phyloP scores from a whole-genome alignment of 768 basidiomycete genomes.

The Mycena galericulata region DNA sequence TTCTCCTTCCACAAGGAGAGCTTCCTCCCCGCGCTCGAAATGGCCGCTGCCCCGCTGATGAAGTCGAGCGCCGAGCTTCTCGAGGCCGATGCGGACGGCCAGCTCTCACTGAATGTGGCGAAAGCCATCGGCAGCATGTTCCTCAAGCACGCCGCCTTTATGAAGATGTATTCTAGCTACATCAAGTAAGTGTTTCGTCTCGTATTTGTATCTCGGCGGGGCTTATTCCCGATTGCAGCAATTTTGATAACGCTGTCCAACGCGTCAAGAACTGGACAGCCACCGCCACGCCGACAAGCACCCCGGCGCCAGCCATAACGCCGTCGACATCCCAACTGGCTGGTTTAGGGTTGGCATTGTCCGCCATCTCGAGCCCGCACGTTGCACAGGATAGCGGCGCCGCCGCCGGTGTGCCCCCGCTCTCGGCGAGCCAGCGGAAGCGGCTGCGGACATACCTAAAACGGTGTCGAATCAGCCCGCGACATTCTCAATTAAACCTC shows the following conservation, averaged over 20 bases:
- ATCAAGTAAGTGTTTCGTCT: constrained; percentile 79
- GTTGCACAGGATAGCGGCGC: constrained; percentile 52
- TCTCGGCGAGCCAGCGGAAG: constrained; percentile 86
- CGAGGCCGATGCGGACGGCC: constrained; percentile 76
- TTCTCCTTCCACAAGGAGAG: constrained; percentile 94
- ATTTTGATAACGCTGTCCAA: constrained; percentile 93
- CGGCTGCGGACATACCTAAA: constrained; percentile 92
- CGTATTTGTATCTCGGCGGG: constrained; percentile 12
- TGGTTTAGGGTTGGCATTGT: constrained; percentile 68
- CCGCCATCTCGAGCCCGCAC: constrained; percentile 61
- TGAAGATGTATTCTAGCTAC: constrained; percentile 98
- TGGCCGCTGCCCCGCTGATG: constrained; percentile 78
- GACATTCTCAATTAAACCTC: constrained; percentile 93
- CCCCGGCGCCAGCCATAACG: constrained; percentile 61
- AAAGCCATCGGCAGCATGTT: constrained; percentile 90
- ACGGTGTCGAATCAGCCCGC: constrained; percentile 88
- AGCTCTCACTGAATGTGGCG: constrained; percentile 79
- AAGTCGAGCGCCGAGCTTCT: constrained; percentile 56
- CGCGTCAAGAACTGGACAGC: constrained; percentile 89
- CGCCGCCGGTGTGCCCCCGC: constrained; percentile 60
- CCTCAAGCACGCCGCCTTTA: constrained; percentile 94
- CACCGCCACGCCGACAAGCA: constrained; percentile 59
- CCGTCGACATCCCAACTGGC: constrained; percentile 73
- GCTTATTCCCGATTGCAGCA: constrained; percentile 59
- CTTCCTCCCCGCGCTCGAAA: constrained; percentile 91